Evolutionary conservation across 2,329 filamentous ascomycete species (phyloP).

Genomic region (Colletotrichum lentis): DNA sequence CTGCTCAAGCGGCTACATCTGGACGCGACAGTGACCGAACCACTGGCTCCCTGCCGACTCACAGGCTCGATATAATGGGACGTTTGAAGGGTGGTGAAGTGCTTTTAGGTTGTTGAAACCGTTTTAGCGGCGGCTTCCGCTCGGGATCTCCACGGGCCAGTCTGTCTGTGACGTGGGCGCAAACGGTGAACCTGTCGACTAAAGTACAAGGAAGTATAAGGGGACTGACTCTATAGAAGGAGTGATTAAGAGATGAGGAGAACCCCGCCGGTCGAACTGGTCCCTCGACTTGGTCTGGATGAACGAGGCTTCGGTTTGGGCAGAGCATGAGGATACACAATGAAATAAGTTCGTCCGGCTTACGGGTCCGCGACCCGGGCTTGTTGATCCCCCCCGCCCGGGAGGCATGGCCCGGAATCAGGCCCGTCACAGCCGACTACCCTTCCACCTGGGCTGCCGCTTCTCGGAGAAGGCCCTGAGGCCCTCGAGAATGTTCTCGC

Average conservation of each 20-base stretch:
- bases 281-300: constrained; percentile 8
- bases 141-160: not conserved
- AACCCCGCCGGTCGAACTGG: not conserved
- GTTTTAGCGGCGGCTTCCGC: not conserved
- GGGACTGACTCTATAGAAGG: not conserved
- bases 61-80: not conserved
- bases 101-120: not conserved
- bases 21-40: constrained; percentile 4
- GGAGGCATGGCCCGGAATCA: not conserved
- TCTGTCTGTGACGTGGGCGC: not conserved
- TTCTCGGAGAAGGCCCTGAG: constrained; percentile 45
- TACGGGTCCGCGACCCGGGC: not conserved
- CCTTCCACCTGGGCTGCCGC: constrained; percentile 44
- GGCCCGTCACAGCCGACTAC: constrained; percentile 41
- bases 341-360: constrained; percentile 10
- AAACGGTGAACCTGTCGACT: not conserved
- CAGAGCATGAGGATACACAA: not conserved
- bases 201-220: too few species aligned
- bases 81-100: not conserved
- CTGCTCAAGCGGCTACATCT: not conserved
- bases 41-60: not conserved
- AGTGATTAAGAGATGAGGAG: not conserved
- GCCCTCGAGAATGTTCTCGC: constrained; percentile 45
- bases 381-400: not conserved
- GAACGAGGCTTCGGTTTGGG: not conserved